These are phyloP conservation scores for Mucor irregularis DNA, from an alignment of 371 early-diverging fungal genomes.

Conservation along the genomic window DNA sequence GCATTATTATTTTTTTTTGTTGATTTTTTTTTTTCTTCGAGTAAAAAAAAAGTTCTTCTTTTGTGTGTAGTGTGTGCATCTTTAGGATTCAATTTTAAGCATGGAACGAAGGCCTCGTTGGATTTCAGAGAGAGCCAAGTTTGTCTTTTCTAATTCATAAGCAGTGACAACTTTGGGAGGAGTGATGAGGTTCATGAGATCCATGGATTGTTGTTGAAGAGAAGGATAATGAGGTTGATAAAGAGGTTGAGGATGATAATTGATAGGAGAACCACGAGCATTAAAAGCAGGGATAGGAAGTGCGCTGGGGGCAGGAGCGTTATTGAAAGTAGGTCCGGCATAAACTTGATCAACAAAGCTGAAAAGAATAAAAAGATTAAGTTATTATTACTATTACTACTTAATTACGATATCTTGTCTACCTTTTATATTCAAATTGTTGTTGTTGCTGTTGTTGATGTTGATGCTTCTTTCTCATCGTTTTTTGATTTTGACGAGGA, in stretches of 20 bases:
- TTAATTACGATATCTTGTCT: not conserved
- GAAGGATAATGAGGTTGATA: conserved; percentile 19
- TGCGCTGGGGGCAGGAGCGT: conserved; percentile 74
- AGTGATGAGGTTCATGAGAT: conserved; percentile 29
- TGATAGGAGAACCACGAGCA: conserved; percentile 32
- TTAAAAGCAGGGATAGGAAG: conserved; percentile 75
- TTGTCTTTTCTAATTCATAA: conserved; percentile 24
- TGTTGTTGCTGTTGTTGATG: conserved; percentile 5
- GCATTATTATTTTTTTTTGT: conserved; percentile 4
- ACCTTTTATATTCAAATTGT: conserved; percentile 20
- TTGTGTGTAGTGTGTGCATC: not conserved
- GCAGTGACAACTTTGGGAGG: conserved; percentile 29
- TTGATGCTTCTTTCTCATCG: no score
- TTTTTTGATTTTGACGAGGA: no score
- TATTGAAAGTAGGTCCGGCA: conserved; percentile 82
- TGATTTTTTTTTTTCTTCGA: conserved; percentile 4
- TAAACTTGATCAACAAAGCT: conserved; percentile 51
- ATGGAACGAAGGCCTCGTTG: conserved; percentile 49
- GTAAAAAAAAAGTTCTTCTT: not conserved
- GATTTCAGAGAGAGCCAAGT: conserved; percentile 44
- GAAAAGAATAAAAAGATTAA: not conserved
- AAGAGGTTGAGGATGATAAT: conserved; percentile 16
- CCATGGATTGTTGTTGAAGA: conserved; percentile 37
- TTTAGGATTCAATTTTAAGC: conserved; percentile 48
- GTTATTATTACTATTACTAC: not conserved